phyloP scores from a whole-genome alignment of 129 eudicot species.

The Flaveria robusta region DNA sequence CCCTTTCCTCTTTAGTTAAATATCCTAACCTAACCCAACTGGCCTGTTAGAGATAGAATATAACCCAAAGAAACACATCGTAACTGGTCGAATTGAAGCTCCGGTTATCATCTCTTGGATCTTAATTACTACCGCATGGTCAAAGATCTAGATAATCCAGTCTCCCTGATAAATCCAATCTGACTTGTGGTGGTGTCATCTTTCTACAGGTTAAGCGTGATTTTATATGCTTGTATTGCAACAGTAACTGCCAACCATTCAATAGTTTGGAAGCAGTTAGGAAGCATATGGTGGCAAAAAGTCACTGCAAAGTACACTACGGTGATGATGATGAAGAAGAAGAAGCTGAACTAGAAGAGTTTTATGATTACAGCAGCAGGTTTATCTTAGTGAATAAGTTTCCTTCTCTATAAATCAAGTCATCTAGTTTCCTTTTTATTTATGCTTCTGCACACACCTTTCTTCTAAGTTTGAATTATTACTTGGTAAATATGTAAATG shows the following conservation, averaged over 20 bases:
- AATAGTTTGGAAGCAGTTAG: slow-evolving; percentile 95
- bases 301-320: slow-evolving; percentile 95
- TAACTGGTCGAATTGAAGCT: not conserved
- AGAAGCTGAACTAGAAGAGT: slow-evolving; percentile 94
- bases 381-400: slow-evolving; percentile 22
- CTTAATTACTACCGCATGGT: too few species aligned
- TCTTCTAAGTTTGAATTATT: not conserved
- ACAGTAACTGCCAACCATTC: slow-evolving; percentile 80
- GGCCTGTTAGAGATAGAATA: not conserved
- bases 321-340: slow-evolving; percentile 98
- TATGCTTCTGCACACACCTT: not conserved
- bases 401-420: not conserved
- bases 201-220: slow-evolving; percentile 80
- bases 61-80: not conserved
- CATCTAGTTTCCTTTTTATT: slow-evolving; percentile 1
- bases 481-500: not conserved
- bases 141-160: too few species aligned
- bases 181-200: not conserved
- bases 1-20: not conserved
- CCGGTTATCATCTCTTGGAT: not conserved
- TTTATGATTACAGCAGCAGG: slow-evolving; percentile 99
- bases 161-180: not conserved
- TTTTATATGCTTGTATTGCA: slow-evolving; percentile 90
- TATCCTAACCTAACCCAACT: not conserved
- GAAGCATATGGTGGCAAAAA: slow-evolving; percentile 95